Base-by-base conservation (phyloP, 1,284 basidiomycete genomes). In the Phylloporus sp. region DNA sequence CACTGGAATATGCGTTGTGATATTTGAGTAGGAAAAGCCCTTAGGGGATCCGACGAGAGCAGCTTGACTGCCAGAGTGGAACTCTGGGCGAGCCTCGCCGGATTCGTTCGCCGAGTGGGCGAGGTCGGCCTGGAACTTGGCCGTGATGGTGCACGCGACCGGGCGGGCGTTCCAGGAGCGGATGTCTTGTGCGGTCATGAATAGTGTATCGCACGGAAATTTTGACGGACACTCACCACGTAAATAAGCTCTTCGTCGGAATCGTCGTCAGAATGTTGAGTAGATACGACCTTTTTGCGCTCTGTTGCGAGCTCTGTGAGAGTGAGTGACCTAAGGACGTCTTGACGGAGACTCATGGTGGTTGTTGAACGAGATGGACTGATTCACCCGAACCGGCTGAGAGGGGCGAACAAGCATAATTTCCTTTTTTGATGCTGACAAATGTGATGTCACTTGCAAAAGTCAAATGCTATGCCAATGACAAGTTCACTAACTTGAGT, bases 171-270 rank as follows among this genome's bases (percentile, higher is more conserved):
- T 8, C 84, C 88, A n/a, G 90, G 90, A 1, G 85, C 69, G 15
- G 91, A 92, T 50, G 86, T 82, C 91, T 92, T 62, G 42, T n/a
- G 65, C 51, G 40, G 58, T 47, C 47, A 63, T 62, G 57, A 54
- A 61, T 57, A 49, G 31, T 7, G 42, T 31, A 42, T 55, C 40
- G 32, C 47, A 55, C 32, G 31, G 31, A n/a, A 28, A 63, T 61
- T 28, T 37, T 34, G 40, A 29, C 39, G 22, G 50, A 29, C 15
- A 85, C 90, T 65, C 72, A 93, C 90, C 52, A 93, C 91, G 70
- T 86, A 88, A 69, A 93, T 85, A 64, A 90, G 80, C 72, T 93
- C 91, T 67, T 93, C 87, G 67, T 93, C 84, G 24, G 85, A 86
- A 70, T 90, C 89, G 59, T 84, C 83, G 32, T 77, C 76, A 1